Evolutionary conservation across 345 rosid genomes (phyloP).

Genomic region (Limnanthes douglasii): DNA sequence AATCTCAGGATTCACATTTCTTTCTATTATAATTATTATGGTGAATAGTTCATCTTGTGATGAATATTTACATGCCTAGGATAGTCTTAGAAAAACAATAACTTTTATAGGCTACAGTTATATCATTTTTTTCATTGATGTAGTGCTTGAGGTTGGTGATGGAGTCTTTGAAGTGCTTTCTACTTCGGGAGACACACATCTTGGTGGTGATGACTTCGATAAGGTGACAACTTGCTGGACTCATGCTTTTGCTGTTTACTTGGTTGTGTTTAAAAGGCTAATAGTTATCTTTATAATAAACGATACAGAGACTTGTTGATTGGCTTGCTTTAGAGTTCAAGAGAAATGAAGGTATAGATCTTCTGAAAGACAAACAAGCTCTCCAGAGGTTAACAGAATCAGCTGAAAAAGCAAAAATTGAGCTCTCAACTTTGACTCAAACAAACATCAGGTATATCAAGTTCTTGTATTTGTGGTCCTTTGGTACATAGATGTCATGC

Average conservation of each 20-base stretch:
- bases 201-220: slow-evolving; percentile 98
- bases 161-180: slow-evolving; percentile 99
- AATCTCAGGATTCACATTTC: too few relatives aligned
- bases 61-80: too few relatives aligned
- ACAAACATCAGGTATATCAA: slow-evolving; percentile 64
- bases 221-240: slow-evolving; percentile 55
- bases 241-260: neutral
- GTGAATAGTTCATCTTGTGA: too few relatives aligned
- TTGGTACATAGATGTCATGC: neutral
- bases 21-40: too few relatives aligned
- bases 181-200: slow-evolving; percentile 94
- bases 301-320: slow-evolving; percentile 76
- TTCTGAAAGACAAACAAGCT: slow-evolving; percentile 94
- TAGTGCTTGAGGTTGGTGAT: slow-evolving; percentile 99
- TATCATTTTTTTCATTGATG: slow-evolving; percentile 3
- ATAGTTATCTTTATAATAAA: neutral
- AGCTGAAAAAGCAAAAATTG: slow-evolving; percentile 96
- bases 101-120: too few relatives aligned
- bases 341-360: slow-evolving; percentile 91
- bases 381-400: slow-evolving; percentile 92
- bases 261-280: neutral
- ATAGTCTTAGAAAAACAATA: too few relatives aligned
- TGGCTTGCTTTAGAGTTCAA: slow-evolving; percentile 78
- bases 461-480: neutral
- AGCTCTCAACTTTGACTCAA: slow-evolving; percentile 86